These are phyloP conservation scores for Zostera marina DNA, from an alignment of 116 monocot species.

Conservation along the genomic window DNA sequence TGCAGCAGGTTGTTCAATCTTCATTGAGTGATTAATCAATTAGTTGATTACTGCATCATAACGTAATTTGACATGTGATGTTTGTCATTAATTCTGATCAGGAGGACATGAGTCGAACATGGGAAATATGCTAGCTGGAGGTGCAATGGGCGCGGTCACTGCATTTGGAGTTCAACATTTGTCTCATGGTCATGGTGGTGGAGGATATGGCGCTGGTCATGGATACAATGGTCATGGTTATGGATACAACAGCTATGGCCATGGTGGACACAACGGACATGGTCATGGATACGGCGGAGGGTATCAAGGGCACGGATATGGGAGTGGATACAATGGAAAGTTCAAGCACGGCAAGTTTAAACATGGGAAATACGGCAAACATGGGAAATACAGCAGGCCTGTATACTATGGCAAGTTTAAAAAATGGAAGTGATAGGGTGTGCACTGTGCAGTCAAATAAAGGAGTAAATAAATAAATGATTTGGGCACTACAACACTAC, in stretches of 20 bases:
- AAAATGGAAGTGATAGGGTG: slow-evolving; percentile 20
- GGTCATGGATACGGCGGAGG: slow-evolving; percentile 14
- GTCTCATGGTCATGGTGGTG: slow-evolving; percentile 12
- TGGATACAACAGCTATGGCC: neutral
- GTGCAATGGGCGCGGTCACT: slow-evolving; percentile 48
- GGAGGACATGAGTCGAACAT: slow-evolving; percentile 31
- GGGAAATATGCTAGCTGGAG: slow-evolving; percentile 44
- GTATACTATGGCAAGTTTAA: slow-evolving; percentile 18
- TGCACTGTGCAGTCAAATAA: too few relatives aligned
- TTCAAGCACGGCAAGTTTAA: slow-evolving; percentile 16
- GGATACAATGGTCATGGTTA: too few relatives aligned
- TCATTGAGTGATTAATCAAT: too few relatives aligned
- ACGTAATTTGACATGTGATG: too few relatives aligned
- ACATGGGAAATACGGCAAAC: slow-evolving; percentile 13
- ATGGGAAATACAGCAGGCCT: slow-evolving; percentile 7
- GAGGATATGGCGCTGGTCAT: too few relatives aligned
- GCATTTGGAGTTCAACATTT: slow-evolving; percentile 47
- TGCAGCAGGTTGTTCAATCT: too few relatives aligned
- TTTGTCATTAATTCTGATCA: neutral
- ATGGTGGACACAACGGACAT: neutral
- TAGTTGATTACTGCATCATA: too few relatives aligned
- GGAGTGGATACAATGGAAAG: slow-evolving; percentile 10
- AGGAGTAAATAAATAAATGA: too few relatives aligned
- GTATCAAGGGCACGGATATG: slow-evolving; percentile 4
- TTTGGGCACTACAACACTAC: too few relatives aligned